phyloP scores from a whole-genome alignment of 139 green algal genomes.

The Diplosphaera chodatii region DNA sequence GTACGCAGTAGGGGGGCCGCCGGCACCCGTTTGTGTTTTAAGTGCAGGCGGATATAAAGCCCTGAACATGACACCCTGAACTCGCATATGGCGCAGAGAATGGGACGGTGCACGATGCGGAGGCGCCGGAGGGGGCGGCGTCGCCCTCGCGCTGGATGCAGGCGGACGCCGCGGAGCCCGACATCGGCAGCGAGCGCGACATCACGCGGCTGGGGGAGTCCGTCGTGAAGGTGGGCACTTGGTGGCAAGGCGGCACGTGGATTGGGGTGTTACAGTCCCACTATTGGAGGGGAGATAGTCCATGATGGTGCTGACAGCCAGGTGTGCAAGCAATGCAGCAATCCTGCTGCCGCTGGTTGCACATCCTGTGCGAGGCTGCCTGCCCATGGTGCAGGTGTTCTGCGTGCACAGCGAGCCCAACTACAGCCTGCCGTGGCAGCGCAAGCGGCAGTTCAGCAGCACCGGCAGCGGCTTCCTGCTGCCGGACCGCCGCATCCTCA shows the following conservation, averaged over 20 bases:
- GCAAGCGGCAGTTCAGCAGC: slow-evolving; percentile 80
- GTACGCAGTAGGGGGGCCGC: too few relatives aligned
- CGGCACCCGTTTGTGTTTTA: too few relatives aligned
- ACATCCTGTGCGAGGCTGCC: too few relatives aligned
- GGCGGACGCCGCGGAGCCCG: neutral
- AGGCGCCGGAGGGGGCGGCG: neutral
- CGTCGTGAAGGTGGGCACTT: neutral
- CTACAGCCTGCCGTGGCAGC: slow-evolving; percentile 92
- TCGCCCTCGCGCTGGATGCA: neutral
- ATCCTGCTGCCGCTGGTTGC: too few relatives aligned
- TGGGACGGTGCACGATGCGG: neutral
- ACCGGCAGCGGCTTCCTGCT: slow-evolving; percentile 83
- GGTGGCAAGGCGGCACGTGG: too few relatives aligned
- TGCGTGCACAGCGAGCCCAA: slow-evolving; percentile 82
- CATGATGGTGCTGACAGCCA: too few relatives aligned
- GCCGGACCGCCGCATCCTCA: slow-evolving; percentile 71
- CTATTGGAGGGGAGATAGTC: too few relatives aligned
- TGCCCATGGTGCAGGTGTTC: too few relatives aligned
- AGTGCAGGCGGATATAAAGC: too few relatives aligned
- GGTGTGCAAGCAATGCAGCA: too few relatives aligned
- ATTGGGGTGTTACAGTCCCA: too few relatives aligned
- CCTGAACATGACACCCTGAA: too few relatives aligned
- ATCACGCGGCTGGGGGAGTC: neutral
- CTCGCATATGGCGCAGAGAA: neutral
- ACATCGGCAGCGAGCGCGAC: neutral